Evolutionary conservation across 768 basidiomycete genomes (phyloP).

Genomic region (Rubroboletus pulcherrimus): DNA sequence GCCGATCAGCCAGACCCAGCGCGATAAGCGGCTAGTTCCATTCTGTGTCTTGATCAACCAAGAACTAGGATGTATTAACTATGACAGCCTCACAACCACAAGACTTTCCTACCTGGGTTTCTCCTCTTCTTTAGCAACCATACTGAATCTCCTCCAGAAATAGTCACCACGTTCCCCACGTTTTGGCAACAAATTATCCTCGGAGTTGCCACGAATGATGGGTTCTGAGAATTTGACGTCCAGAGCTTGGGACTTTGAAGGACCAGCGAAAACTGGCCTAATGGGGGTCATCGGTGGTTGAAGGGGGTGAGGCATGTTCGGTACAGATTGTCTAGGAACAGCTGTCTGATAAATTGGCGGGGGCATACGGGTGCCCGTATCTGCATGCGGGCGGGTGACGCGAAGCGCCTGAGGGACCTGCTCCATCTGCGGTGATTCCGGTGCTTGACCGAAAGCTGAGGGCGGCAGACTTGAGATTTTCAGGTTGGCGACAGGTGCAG

Average conservation of each 20-base stretch:
- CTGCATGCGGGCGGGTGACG: slow-evolving; percentile 16
- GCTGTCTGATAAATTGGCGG: slow-evolving; percentile 32
- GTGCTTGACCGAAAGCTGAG: slow-evolving; percentile 28
- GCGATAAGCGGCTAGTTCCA: slow-evolving; percentile 48
- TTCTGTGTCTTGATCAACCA: slow-evolving; percentile 67
- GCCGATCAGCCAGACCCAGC: slow-evolving; percentile 72
- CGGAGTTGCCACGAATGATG: slow-evolving; percentile 66
- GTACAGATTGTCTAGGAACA: slow-evolving; percentile 34
- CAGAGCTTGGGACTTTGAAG: slow-evolving; percentile 37
- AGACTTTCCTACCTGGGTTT: slow-evolving; percentile 41
- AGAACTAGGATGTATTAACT: slow-evolving; percentile 34
- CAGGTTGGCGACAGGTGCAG: slow-evolving; percentile 63
- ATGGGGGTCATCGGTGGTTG: slow-evolving; percentile 78
- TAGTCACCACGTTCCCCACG: slow-evolving; percentile 76
- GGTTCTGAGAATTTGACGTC: slow-evolving; percentile 49
- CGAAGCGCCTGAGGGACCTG: slow-evolving; percentile 29
- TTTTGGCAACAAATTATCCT: slow-evolving; percentile 62
- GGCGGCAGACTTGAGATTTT: slow-evolving; percentile 51
- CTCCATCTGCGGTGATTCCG: slow-evolving; percentile 26
- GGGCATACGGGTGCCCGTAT: slow-evolving; percentile 24
- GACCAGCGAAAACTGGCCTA: slow-evolving; percentile 71
- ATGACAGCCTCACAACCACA: neutral
- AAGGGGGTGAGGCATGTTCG: slow-evolving; percentile 66
- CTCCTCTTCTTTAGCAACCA: slow-evolving; percentile 70
- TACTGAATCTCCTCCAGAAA: slow-evolving; percentile 84